These are phyloP conservation scores for Ulota crispa DNA, from an alignment of 225 moss, liverwort and hornwort genomes.

Conservation along the genomic window DNA sequence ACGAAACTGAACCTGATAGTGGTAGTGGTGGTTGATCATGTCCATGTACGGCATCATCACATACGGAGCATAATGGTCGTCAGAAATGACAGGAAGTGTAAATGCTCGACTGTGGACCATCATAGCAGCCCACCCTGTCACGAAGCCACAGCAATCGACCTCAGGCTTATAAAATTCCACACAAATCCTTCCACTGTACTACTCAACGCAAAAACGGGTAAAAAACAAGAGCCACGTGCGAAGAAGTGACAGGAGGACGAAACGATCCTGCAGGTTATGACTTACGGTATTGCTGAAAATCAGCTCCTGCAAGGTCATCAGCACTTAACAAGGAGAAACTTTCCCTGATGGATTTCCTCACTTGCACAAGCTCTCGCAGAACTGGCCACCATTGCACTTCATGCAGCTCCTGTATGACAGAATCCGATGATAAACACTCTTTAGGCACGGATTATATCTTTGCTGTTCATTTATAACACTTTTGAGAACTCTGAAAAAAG, in stretches of 20 bases:
- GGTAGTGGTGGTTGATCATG: slow-evolving; percentile 98
- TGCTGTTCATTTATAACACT: background rate
- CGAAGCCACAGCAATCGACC: slow-evolving; percentile 8
- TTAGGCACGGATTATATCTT: background rate
- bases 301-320: slow-evolving; percentile 60
- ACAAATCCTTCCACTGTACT: slow-evolving; percentile 6
- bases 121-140: slow-evolving; percentile 85
- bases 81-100: slow-evolving; percentile 76
- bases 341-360: slow-evolving; percentile 85
- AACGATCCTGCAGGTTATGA: slow-evolving; percentile 1
- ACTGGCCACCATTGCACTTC: slow-evolving; percentile 98
- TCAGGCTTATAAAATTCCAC: slow-evolving; percentile 3
- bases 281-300: slow-evolving; percentile 75
- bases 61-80: slow-evolving; percentile 84
- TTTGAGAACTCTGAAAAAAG: background rate
- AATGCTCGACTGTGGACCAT: slow-evolving; percentile 74
- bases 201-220: slow-evolving; percentile 1
- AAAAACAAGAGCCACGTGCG: slow-evolving; percentile 9
- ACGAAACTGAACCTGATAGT: slow-evolving; percentile 67
- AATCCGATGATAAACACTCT: background rate
- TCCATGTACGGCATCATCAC: slow-evolving; percentile 99
- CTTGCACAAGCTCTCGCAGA: slow-evolving; percentile 89
- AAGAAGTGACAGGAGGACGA: background rate
- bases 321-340: slow-evolving; percentile 60
- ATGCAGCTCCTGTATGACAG: slow-evolving; percentile 58